These are phyloP conservation scores for Pseudoperonospora humuli DNA, from an alignment of 352 stramenopile genomes.

Conservation along the genomic window DNA sequence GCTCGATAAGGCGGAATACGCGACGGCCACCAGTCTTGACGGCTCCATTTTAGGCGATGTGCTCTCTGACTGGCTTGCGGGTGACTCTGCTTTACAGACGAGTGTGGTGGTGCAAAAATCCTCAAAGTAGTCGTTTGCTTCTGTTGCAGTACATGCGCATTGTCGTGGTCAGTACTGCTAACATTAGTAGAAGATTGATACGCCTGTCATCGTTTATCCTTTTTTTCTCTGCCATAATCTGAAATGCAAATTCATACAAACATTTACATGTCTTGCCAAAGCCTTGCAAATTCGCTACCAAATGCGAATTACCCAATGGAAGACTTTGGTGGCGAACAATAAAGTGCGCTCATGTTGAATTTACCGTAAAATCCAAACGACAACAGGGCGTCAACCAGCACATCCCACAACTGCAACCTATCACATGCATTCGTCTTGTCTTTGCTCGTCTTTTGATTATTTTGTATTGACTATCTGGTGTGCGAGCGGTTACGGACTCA, in stretches of 20 bases:
- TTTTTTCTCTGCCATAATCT: background rate
- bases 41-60: slow-evolving; percentile 13
- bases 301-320: no score
- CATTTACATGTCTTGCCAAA: no score
- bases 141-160: background rate
- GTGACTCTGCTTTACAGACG: no score
- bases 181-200: background rate
- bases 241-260: no score
- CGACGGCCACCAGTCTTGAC: slow-evolving; percentile 6
- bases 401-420: slow-evolving; percentile 20
- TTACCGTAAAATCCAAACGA: background rate
- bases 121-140: no score
- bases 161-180: background rate
- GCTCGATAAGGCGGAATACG: slow-evolving; percentile 9
- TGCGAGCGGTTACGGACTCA: slow-evolving; percentile 15
- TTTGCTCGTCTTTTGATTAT: slow-evolving; percentile 6
- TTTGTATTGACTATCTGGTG: slow-evolving; percentile 17
- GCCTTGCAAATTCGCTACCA: background rate
- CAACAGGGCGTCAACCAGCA: slow-evolving; percentile 3
- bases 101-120: no score
- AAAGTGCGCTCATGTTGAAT: slow-evolving; percentile 3
- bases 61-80: slow-evolving; percentile 13
- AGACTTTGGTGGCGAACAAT: no score
- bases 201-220: no score
- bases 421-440: slow-evolving; percentile 2